Percentiles rank a stretch among this genome's conserved stretches.
Evolutionary conservation across 768 basidiomycete species (phyloP).

Genomic region (Lactarius sp.): DNA sequence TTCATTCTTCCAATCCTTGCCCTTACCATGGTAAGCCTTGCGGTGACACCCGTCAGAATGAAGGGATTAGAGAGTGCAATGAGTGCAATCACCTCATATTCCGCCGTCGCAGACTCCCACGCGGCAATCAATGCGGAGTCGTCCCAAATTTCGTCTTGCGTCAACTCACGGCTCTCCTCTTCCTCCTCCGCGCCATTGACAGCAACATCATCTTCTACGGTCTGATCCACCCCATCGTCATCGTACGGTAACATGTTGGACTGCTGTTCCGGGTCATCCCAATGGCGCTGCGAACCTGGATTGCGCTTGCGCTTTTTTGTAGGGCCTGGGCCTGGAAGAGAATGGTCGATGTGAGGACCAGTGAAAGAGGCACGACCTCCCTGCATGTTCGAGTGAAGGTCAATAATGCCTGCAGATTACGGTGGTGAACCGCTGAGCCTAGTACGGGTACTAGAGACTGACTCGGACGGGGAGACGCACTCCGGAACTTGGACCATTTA

Average conservation of each 20-base stretch:
- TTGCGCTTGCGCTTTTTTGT: constrained; percentile 23
- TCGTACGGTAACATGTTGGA: constrained; percentile 33
- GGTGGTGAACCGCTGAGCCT: not conserved
- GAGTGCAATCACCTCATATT: constrained; percentile 54
- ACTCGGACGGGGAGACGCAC: not conserved
- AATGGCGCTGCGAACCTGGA: constrained; percentile 34
- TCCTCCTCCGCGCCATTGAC: constrained; percentile 37
- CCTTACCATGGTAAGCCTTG: constrained; percentile 61
- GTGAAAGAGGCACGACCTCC: constrained; percentile 20
- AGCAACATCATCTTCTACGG: constrained; percentile 11
- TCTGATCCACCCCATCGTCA: constrained; percentile 25
- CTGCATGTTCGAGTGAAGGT: constrained; percentile 13
- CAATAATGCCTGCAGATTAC: not conserved
- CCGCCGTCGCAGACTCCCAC: constrained; percentile 80
- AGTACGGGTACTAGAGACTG: not conserved
- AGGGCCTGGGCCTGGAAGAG: constrained; percentile 20
- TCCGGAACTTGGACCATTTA: too few species aligned
- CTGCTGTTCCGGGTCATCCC: constrained; percentile 39
- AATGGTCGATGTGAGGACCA: constrained; percentile 12
- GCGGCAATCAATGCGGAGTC: constrained; percentile 78
- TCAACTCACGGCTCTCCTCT: constrained; percentile 57
- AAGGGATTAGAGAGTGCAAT: not conserved
- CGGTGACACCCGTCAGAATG: constrained; percentile 2
- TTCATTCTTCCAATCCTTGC: constrained; percentile 68
- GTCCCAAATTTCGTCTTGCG: constrained; percentile 79